These are phyloP conservation scores for Kuraishia hungarica DNA, from an alignment of 805 yeast species.

Conservation along the genomic window DNA sequence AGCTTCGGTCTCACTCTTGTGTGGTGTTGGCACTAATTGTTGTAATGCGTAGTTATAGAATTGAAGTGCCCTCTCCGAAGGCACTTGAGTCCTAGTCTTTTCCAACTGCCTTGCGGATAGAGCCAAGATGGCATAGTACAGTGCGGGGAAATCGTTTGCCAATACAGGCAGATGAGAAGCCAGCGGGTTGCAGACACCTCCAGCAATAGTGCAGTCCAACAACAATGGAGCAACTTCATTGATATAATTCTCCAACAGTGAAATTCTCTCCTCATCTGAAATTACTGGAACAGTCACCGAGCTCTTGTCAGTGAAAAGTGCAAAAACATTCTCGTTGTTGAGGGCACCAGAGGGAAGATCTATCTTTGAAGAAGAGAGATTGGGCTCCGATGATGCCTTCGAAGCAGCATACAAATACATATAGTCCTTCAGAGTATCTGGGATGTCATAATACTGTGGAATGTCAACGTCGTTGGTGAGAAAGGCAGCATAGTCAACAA, in stretches of 20 bases:
- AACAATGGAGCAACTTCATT: constrained; percentile 29
- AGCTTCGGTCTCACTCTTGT: constrained; percentile 8
- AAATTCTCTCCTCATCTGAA: constrained; percentile 23
- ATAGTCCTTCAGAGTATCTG: constrained; percentile 27
- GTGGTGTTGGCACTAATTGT: constrained; percentile 25
- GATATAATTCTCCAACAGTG: constrained; percentile 23
- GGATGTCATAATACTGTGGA: constrained; percentile 19
- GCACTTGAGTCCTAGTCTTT: constrained; percentile 9
- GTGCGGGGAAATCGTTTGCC: constrained; percentile 25
- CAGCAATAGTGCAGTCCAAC: constrained; percentile 19
- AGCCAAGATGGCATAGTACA: constrained; percentile 19
- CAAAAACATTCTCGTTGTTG: constrained; percentile 17
- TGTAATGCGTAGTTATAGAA: constrained; percentile 20
- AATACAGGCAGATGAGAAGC: constrained; percentile 24
- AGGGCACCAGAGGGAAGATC: not conserved
- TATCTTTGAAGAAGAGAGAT: not conserved
- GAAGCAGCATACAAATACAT: constrained; percentile 28
- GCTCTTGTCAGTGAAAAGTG: constrained; percentile 17
- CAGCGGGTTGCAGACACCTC: constrained; percentile 22
- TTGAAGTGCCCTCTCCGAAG: constrained; percentile 19
- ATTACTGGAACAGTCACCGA: constrained; percentile 13
- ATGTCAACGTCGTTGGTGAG: not conserved
- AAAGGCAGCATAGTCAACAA: constrained; percentile 2
- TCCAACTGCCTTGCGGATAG: constrained; percentile 20
- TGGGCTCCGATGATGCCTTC: constrained; percentile 4